Evolutionary conservation across 495 filamentous ascomycete species (phyloP), one percentile per base, ranked within the genome.

Genomic region (Lophiotrema nucula): DNA sequence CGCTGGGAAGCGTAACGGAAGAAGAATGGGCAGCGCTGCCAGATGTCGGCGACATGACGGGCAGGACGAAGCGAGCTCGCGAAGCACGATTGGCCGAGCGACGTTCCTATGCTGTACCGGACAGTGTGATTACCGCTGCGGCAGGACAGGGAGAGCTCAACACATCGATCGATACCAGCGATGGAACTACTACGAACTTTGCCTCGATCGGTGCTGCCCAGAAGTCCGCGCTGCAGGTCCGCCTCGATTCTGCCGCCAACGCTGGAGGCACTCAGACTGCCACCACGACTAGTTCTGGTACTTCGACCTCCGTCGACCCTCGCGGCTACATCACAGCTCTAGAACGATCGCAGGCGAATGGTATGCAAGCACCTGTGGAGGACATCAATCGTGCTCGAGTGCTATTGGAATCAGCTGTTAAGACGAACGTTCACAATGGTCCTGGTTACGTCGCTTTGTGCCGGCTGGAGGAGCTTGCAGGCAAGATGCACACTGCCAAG

Each of bases 361-460:
- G 89, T 60, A 84, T 84, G 23, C 87, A 92, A 62, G 79, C 86
- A 6, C 88, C 91, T 63, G 86, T 97, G 42, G 93, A 95, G 11
- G 93, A 99, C 65, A 88, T 99, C 66, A 96, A 96, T 66, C 86
- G 92, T 67, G 92, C 92, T n/a, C 81, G 95, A n/a, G 83, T 88
- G 49, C 79, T 99, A 31, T 78, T 97, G 16, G 90, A 96, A 68
- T 95, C 90, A 0, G 95, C 97, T 33, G 95, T 95, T 63, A 90
- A 89, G 67, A 96, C 92, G 19, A 99, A 99, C 68, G 89, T 90
- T 0, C 90, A 89, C 44, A 92, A 97, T 65, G 90, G 87, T 0
- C 91, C 92, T n/a, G 95, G 90, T 31, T 97, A 92, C 88, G 92
- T 97, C 66, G 93, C 93, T 3, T 86, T 91, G 15, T 89, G 90